Conservation (phyloP, 768 basidiomycete genomes). For the Rhizopogon vesiculosus region DNA sequence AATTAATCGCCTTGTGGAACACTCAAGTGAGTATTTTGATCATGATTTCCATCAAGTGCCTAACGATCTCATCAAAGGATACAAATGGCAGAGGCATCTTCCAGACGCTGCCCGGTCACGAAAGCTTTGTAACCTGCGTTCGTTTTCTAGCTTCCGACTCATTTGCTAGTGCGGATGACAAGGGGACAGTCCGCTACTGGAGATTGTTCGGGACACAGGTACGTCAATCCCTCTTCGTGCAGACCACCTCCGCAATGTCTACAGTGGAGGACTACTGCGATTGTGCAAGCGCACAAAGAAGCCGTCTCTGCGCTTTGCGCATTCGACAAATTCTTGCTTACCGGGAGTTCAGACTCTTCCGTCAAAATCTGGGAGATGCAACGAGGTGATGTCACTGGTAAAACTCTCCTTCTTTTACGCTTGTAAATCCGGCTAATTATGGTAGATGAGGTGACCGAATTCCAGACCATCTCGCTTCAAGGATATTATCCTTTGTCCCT, state of each 20-base stretch:
- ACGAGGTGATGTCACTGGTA: conserved; percentile 26
- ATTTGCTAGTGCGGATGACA: conserved; percentile 74
- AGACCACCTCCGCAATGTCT: conserved; percentile 9
- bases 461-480: conserved; percentile 58
- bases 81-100: conserved; percentile 48
- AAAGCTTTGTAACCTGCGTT: conserved; percentile 70
- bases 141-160: conserved; percentile 51
- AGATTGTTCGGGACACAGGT: conserved; percentile 25
- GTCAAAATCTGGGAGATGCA: conserved; percentile 70
- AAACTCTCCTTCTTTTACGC: not conserved
- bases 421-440: conserved; percentile 4
- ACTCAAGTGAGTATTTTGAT: conserved; percentile 33
- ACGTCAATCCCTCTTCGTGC: conserved; percentile 10
- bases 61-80: conserved; percentile 32
- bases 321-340: conserved; percentile 48
- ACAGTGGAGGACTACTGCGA: conserved; percentile 53
- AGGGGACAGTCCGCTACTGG: conserved; percentile 69
- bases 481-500: conserved; percentile 76
- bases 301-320: conserved; percentile 67
- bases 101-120: conserved; percentile 72
- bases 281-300: conserved; percentile 57
- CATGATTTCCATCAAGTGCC: not conserved
- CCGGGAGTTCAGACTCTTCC: conserved; percentile 78
- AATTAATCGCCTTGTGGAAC: conserved; percentile 57
- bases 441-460: conserved; percentile 34